These are phyloP conservation scores for Dichotomocladium elegans DNA, from an alignment of 371 early-diverging fungal genomes.

Conservation along the genomic window DNA sequence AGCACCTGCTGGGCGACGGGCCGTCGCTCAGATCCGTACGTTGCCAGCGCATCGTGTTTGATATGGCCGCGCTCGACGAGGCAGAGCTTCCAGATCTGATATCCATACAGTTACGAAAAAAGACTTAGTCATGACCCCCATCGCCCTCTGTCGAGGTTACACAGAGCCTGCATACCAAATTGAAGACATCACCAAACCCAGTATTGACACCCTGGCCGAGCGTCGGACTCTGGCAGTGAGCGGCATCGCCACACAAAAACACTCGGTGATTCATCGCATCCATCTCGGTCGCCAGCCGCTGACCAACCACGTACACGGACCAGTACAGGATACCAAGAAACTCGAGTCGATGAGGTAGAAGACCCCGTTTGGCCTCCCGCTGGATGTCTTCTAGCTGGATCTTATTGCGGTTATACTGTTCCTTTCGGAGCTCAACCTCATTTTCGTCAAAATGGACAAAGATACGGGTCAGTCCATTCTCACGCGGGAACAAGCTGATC, in stretches of 20 bases:
- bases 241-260: constrained; percentile 44
- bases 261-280: constrained; percentile 27
- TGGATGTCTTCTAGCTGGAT: constrained; percentile 46
- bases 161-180: background rate
- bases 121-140: background rate
- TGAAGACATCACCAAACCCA: constrained; percentile 35
- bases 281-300: constrained; percentile 27
- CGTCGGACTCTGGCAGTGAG: constrained; percentile 43
- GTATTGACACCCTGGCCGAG: constrained; percentile 43
- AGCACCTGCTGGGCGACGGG: constrained; percentile 36
- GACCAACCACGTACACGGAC: constrained; percentile 46
- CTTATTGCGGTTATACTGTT: constrained; percentile 42
- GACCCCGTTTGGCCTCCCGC: constrained; percentile 40
- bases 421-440: constrained; percentile 31
- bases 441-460: constrained; percentile 44
- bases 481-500: constrained; percentile 36
- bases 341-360: constrained; percentile 41
- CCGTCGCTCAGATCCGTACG: constrained; percentile 32
- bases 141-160: background rate
- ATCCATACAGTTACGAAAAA: background rate
- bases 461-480: constrained; percentile 40
- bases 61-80: constrained; percentile 31
- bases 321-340: constrained; percentile 43
- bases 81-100: constrained; percentile 40
- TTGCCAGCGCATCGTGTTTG: constrained; percentile 15